A percentile compares a stretch with the other conserved stretches of the same genome.
Conservation (phyloP, 1,139 yeast genomes). For the Torulaspora pretoriensis region DNA sequence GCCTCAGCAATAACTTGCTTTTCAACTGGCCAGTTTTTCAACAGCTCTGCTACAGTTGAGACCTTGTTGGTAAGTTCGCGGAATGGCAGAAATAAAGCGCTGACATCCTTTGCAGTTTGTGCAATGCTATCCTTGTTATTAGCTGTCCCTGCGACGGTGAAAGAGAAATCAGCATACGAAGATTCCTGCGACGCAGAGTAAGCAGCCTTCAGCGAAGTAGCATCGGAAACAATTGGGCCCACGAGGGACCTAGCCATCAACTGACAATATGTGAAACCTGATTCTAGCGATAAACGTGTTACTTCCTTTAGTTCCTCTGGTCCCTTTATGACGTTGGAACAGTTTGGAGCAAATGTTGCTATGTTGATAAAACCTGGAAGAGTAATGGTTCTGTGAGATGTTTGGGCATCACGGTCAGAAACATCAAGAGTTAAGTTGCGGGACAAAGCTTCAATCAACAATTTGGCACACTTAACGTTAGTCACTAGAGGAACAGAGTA, state of each 20-base stretch:
- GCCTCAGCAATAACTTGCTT: constrained; percentile 94
- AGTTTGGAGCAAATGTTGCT: constrained; percentile 72
- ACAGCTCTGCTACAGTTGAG: constrained; percentile 71
- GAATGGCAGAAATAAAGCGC: constrained; percentile 78
- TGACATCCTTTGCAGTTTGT: constrained; percentile 63
- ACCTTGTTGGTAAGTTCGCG: constrained; percentile 69
- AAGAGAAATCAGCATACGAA: constrained; percentile 77
- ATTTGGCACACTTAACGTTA: constrained; percentile 95
- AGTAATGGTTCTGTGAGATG: constrained; percentile 77
- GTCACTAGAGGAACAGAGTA: constrained; percentile 96
- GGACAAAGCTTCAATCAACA: constrained; percentile 87
- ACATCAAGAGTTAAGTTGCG: constrained; percentile 65
- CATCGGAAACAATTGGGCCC: constrained; percentile 63
- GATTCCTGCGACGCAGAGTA: constrained; percentile 52
- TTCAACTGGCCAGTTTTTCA: constrained; percentile 75
- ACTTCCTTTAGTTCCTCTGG: constrained; percentile 56
- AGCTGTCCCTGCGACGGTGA: constrained; percentile 79
- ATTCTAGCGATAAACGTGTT: constrained; percentile 66
- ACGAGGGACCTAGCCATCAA: constrained; percentile 68
- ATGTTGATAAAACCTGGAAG: constrained; percentile 86
- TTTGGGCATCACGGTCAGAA: constrained; percentile 78
- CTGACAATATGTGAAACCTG: constrained; percentile 88
- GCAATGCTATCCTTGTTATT: constrained; percentile 60
- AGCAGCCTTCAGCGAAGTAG: constrained; percentile 60
- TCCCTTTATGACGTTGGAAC: constrained; percentile 45